Conservation (phyloP, 2,329 filamentous ascomycete genomes). For the Diaporthe destruens region DNA sequence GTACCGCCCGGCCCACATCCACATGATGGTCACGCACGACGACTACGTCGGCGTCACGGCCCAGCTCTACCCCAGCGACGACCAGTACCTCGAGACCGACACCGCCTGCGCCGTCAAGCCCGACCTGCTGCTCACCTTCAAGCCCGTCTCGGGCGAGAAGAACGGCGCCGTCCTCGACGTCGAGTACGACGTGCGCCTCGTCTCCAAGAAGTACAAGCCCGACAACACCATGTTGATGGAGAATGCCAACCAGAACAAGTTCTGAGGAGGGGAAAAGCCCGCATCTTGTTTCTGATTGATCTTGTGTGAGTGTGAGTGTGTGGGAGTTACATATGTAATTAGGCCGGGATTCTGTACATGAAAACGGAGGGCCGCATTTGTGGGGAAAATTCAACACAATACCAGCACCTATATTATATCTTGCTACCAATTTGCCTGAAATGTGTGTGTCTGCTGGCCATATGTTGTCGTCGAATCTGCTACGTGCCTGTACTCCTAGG, state of each 20-base stretch:
- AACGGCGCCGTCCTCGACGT: conserved; percentile 49
- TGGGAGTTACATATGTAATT: neutral
- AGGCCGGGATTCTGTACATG: neutral
- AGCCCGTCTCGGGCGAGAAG: conserved; percentile 53
- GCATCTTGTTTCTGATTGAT: neutral
- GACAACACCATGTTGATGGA: conserved; percentile 40
- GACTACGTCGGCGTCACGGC: conserved; percentile 75
- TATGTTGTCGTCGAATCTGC: too few species aligned
- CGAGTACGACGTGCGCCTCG: conserved; percentile 48
- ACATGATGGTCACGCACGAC: conserved; percentile 55
- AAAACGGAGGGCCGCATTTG: neutral
- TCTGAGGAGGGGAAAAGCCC: neutral
- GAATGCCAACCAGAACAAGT: conserved; percentile 39
- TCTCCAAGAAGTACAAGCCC: conserved; percentile 47
- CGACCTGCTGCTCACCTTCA: conserved; percentile 58
- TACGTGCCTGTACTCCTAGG: too few species aligned
- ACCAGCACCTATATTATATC: neutral
- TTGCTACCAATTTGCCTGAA: neutral
- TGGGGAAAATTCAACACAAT: conserved; percentile 4
- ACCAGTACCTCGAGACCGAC: conserved; percentile 63
- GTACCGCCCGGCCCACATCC: conserved; percentile 46
- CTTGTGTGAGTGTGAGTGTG: neutral
- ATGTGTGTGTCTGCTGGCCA: too few species aligned
- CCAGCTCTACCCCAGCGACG: conserved; percentile 73
- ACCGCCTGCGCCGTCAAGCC: conserved; percentile 54